phyloP scores from a whole-genome alignment of 2,329 filamentous ascomycete species.

The Xylaria sp. region DNA sequence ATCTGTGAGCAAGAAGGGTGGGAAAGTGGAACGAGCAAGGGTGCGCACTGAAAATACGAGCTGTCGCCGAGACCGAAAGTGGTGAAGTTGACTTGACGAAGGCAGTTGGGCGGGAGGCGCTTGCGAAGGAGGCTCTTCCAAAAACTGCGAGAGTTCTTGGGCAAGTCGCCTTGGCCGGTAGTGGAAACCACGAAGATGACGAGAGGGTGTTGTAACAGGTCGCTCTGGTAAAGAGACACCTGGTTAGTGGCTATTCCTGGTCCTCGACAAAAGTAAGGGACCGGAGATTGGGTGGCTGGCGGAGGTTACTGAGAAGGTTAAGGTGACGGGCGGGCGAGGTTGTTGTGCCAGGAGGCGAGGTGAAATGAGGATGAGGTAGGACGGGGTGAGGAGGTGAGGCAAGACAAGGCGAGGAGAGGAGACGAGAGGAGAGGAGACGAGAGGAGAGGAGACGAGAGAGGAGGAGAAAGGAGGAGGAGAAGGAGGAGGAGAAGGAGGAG shows the following conservation, averaged over 20 bases:
- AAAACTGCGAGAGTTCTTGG: conserved; percentile 81
- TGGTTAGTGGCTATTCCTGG: conserved; percentile 2
- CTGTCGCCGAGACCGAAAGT: conserved; percentile 94
- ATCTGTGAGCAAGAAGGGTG: not conserved
- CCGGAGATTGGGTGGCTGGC: not conserved
- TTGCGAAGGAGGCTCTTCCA: conserved; percentile 88
- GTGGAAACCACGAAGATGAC: conserved; percentile 88
- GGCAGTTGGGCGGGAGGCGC: conserved; percentile 75
- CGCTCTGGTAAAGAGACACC: conserved; percentile 53
- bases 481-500: too few relatives aligned
- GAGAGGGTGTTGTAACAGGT: conserved; percentile 63
- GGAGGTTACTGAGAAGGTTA: not conserved
- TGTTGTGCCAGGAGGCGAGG: too few relatives aligned
- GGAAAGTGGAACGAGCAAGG: not conserved
- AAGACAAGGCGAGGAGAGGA: too few relatives aligned
- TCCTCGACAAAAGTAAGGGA: not conserved
- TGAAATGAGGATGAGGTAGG: not conserved
- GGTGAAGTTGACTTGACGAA: conserved; percentile 77
- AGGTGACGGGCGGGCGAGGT: not conserved
- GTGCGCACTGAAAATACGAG: conserved; percentile 84
- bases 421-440: not conserved
- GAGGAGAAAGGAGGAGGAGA: too few relatives aligned
- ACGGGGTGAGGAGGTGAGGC: not conserved
- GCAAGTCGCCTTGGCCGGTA: conserved; percentile 93
- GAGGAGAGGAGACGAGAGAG: too few relatives aligned